Evolutionary conservation across 768 basidiomycete species (phyloP).

Genomic region (Tylopilus subfusipes): DNA sequence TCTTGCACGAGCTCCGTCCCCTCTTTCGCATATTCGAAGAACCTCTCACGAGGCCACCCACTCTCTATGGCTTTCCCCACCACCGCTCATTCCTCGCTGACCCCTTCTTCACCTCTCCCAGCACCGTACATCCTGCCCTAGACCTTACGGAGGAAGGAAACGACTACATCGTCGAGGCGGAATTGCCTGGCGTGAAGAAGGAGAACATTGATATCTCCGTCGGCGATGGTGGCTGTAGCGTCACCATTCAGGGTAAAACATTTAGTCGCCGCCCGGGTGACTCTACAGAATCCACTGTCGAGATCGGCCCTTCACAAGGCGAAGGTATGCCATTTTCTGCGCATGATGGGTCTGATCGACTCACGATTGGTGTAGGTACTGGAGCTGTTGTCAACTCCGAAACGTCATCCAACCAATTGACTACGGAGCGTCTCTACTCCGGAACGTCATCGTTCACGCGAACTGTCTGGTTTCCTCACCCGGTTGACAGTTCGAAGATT

Average conservation of each 20-base stretch:
- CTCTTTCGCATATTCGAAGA: slow-evolving; percentile 76
- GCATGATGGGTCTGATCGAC: too few relatives aligned
- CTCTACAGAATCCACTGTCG: slow-evolving; percentile 18
- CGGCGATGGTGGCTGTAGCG: slow-evolving; percentile 63
- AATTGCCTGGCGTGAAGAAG: slow-evolving; percentile 75
- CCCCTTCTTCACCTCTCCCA: slow-evolving; percentile 41
- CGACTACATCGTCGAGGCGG: slow-evolving; percentile 68
- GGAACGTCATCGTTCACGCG: slow-evolving; percentile 57
- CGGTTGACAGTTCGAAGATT: slow-evolving; percentile 55
- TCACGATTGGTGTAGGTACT: slow-evolving; percentile 1
- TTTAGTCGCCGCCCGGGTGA: slow-evolving; percentile 25
- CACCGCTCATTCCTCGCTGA: slow-evolving; percentile 46
- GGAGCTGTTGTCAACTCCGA: slow-evolving; percentile 19
- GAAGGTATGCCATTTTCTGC: slow-evolving; percentile 28
- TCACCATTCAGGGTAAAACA: slow-evolving; percentile 70
- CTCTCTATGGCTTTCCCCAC: slow-evolving; percentile 25
- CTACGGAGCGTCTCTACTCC: slow-evolving; percentile 59
- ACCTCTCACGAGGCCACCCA: slow-evolving; percentile 45
- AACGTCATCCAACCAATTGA: slow-evolving; percentile 42
- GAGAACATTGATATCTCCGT: slow-evolving; percentile 70
- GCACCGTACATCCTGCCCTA: slow-evolving; percentile 49
- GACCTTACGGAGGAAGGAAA: slow-evolving; percentile 66
- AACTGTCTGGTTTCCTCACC: slow-evolving; percentile 68
- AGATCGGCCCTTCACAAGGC: slow-evolving; percentile 4
- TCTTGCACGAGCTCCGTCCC: slow-evolving; percentile 69